Base-by-base conservation (phyloP, 129 eudicot genomes). In the Escallonia herrerae region DNA sequence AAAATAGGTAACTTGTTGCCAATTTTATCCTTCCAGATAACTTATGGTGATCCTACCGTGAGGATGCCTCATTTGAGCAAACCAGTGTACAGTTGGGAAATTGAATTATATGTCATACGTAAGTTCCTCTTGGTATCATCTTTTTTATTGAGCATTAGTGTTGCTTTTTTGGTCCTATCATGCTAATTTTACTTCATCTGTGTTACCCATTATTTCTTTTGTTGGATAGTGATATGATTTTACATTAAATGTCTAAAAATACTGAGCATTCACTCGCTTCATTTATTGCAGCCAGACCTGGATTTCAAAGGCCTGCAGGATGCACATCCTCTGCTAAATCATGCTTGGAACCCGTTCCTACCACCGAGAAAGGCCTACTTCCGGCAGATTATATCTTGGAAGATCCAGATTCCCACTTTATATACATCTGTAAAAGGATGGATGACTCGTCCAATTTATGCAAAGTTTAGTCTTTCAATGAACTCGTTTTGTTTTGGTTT, bases 321-420 rank as follows among this genome's bases (percentile, higher is more conserved):
- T 78, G 87, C 13, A 69, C 84, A 43, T 62, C 96, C 14, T 52
- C 94, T 63, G 58, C 77, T 15, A 83, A 74, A 54, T 81, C 95
- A 8, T 73, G 42, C 67, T 67, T 83, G 69, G 89, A 88, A 51
- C 96, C 95, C 39, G 72, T 93, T 77, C 81, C 90, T 58, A 74
- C 73, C 13, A 83, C 91, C 0, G 96, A 85, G 41, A 73, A 81
- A 49, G 96, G 95, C 9, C 55, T 81, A 43, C 96, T 93, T 52
- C 90, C 87, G 45, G 72, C 86, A 15, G 96, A 86, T 78, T 88
- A 79, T 72, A 82, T 76, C 56, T 47, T 86, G 76, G 96, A 88
- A 83, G 96, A 93, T 82, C 98, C 98, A 37, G 98, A 93, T 76
- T 88, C 95, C 43, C 98, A 93, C 79, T 93, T 85, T 76, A 83